phyloP scores from a whole-genome alignment of 2,329 filamentous ascomycete species.

The Beauveria australis region DNA sequence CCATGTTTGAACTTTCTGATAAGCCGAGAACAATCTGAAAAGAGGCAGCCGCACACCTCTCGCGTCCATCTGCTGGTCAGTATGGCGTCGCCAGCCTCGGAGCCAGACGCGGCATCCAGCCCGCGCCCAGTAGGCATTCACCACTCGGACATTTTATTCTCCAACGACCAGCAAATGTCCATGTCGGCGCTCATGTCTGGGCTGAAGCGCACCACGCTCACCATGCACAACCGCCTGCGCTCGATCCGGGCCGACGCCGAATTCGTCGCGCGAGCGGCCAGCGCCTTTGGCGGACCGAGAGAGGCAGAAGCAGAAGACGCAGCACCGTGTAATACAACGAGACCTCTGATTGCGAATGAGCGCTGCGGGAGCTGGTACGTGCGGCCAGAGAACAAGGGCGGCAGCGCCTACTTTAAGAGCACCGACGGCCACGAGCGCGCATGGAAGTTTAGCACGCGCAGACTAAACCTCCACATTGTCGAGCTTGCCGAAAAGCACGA shows the following conservation, averaged over 20 bases:
- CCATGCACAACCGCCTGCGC: slow-evolving; percentile 69
- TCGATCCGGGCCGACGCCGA: slow-evolving; percentile 70
- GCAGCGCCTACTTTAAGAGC: slow-evolving; percentile 92
- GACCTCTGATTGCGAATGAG: slow-evolving; percentile 85
- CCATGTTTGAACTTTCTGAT: no score
- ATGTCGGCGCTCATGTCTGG: slow-evolving; percentile 63
- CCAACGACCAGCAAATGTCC: slow-evolving; percentile 48
- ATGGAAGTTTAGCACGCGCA: slow-evolving; percentile 80
- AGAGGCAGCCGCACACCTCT: no score
- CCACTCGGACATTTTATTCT: slow-evolving; percentile 39
- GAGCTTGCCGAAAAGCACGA: slow-evolving; percentile 56
- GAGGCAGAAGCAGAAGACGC: neutral
- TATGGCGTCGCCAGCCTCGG: neutral
- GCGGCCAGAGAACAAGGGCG: slow-evolving; percentile 51
- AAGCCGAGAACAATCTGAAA: no score
- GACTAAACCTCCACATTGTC: slow-evolving; percentile 78
- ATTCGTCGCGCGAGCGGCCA: slow-evolving; percentile 60
- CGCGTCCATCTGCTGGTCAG: neutral
- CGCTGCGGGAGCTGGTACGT: slow-evolving; percentile 97
- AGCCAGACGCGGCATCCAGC: neutral
- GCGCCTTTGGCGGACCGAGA: slow-evolving; percentile 28
- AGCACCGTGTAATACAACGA: slow-evolving; percentile 12
- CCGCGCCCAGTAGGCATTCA: slow-evolving; percentile 12
- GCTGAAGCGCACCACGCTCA: slow-evolving; percentile 68
- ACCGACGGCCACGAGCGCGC: slow-evolving; percentile 89